Base-by-base conservation (phyloP, 2,329 filamentous ascomycete genomes). In the Ascochyta clinopodiicola region DNA sequence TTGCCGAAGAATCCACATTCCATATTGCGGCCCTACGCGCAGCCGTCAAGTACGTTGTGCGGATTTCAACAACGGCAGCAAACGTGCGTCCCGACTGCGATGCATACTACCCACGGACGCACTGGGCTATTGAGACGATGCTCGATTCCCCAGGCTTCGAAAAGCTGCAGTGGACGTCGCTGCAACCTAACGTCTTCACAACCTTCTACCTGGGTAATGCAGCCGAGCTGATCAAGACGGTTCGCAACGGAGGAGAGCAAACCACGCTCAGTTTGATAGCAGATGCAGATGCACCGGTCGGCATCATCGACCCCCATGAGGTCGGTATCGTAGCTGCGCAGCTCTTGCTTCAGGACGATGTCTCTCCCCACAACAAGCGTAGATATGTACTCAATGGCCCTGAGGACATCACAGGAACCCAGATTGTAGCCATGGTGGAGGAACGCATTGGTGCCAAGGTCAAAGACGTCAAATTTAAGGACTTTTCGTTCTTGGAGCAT, bases 1-100 rank as follows among this genome's bases (percentile, higher is more conserved):
- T 63, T 39, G 56, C 54, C 19, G 63, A 64, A 19, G 63, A 66
- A 54, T 64, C 57, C 4, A 56, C 50, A 17, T 59, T 66, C 38
- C 57, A 55, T 34, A 5, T 57, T 13, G 57, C 56, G 21, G 38
- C 40, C 17, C 51, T 63, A 1, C 19, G 15, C 6, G 63, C 61
- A n/a, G 57, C 49, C 19, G 61, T 63, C 6, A 29, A 64, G 29
- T 66, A 66, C 29, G 60, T 66, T 0, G 61, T 63, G 13, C 48
- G 53, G 17, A 61, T 64, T 35, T 63, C 56, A 3, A 66, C 61
- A 5, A 63, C 57, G 25, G 54, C 51, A 9, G 53, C 45, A 19
- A 59, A 60, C 31, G 54, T 63, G 2, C 13, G 13, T 3, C 59
- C 62, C 9, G 50, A 50, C 22, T 56, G 46, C 34, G 24, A 44